Conservation (phyloP, 306 rosid genomes). For the Clitoria ternatea region DNA sequence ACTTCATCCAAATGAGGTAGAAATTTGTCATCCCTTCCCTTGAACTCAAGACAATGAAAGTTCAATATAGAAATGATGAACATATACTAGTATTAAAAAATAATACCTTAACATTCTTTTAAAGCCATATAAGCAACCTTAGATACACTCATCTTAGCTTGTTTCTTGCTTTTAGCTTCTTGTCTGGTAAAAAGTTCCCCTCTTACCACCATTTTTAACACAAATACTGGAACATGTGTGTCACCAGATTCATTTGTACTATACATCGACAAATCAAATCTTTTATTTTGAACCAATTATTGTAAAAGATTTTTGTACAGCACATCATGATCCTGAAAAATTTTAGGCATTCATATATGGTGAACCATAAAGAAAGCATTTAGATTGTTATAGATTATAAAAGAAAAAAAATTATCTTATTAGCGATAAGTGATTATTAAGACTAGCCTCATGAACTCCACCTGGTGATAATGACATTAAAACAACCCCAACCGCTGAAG, state of each 20-base stretch:
- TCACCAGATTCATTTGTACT: slow-evolving; percentile 47
- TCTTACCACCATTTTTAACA: slow-evolving; percentile 59
- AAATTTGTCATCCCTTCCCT: too few relatives aligned
- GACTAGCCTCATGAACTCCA: slow-evolving; percentile 62
- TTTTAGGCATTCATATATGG: slow-evolving; percentile 13
- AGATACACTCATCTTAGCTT: slow-evolving; percentile 78
- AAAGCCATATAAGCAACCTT: slow-evolving; percentile 61
- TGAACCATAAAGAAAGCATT: neutral
- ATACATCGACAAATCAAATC: slow-evolving; percentile 48
- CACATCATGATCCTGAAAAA: slow-evolving; percentile 45
- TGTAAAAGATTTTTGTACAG: slow-evolving; percentile 80
- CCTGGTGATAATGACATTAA: slow-evolving; percentile 44
- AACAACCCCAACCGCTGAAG: slow-evolving; percentile 82
- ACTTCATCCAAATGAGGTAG: too few relatives aligned
- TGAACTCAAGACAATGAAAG: neutral
- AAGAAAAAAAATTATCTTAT: neutral
- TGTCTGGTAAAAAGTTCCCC: slow-evolving; percentile 55
- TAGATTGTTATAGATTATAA: neutral
- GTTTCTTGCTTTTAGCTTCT: slow-evolving; percentile 64
- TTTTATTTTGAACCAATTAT: slow-evolving; percentile 65
- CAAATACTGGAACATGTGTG: slow-evolving; percentile 54
- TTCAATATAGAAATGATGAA: neutral
- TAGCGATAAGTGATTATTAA: slow-evolving; percentile 18
- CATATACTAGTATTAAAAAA: slow-evolving; percentile 5
- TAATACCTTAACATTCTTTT: slow-evolving; percentile 46